Conservation (phyloP, 768 basidiomycete genomes). For the Russula compacta region DNA sequence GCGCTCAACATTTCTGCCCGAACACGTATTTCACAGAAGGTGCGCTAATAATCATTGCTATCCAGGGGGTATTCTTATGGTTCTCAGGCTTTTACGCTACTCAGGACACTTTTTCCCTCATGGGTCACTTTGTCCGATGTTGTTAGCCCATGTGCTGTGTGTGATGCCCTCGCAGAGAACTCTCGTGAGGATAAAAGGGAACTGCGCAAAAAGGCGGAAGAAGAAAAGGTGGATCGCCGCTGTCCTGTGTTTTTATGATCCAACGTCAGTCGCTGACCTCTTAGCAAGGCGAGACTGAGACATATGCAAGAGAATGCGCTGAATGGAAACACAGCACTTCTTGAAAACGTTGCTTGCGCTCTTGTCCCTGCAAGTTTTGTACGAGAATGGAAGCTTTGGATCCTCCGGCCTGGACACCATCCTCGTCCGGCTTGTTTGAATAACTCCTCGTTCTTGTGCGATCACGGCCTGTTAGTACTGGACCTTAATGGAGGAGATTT, state of each 20-base stretch:
- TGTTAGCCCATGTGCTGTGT: conserved; percentile 51
- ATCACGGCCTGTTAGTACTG: conserved; percentile 51
- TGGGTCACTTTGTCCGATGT: conserved; percentile 52
- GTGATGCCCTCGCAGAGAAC: conserved; percentile 44
- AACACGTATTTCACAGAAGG: conserved; percentile 53
- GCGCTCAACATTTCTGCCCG: conserved; percentile 48
- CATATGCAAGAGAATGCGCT: conserved; percentile 51
- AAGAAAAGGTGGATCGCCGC: conserved; percentile 55
- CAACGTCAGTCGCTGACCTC: background rate
- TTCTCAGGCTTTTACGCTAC: conserved; percentile 44
- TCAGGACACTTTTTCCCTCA: conserved; percentile 50
- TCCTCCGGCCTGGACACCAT: conserved; percentile 43
- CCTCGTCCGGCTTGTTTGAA: conserved; percentile 54
- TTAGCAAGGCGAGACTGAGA: conserved; percentile 47
- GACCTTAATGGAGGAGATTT: conserved; percentile 62
- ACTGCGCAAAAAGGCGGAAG: conserved; percentile 57
- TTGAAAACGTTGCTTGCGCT: conserved; percentile 45
- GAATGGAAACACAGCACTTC: conserved; percentile 35
- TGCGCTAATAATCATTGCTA: conserved; percentile 22
- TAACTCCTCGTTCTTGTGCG: conserved; percentile 56
- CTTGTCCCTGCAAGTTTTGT: conserved; percentile 55
- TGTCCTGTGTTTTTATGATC: background rate
- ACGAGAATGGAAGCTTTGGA: conserved; percentile 63
- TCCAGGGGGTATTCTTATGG: conserved; percentile 3
- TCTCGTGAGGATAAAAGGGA: conserved; percentile 56